A percentile compares a stretch with the other conserved stretches of the same genome.
These are phyloP conservation scores for Microbotryum violaceum DNA, from an alignment of 1,284 basidiomycete species.

Conservation along the genomic window DNA sequence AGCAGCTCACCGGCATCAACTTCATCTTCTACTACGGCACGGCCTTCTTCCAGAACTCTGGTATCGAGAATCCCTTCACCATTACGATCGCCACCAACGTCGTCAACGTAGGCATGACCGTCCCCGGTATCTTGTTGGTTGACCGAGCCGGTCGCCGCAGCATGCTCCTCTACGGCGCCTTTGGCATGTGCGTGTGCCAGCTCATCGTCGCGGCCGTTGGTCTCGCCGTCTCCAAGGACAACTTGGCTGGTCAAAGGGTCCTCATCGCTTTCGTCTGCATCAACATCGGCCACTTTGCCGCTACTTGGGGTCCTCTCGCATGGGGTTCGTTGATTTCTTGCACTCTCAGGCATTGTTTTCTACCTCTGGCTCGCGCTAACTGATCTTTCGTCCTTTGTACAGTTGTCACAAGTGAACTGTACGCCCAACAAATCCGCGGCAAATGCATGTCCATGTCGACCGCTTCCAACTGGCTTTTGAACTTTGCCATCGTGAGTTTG, in stretches of 20 bases:
- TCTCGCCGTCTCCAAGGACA: constrained; percentile 31
- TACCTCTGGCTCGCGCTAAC: neutral
- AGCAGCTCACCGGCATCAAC: constrained; percentile 36
- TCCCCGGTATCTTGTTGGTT: constrained; percentile 33
- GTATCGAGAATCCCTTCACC: constrained; percentile 29
- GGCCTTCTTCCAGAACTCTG: constrained; percentile 33
- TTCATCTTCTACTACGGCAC: constrained; percentile 33
- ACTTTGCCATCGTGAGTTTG: constrained; percentile 38
- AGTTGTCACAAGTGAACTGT: too few relatives aligned
- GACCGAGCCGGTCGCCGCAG: constrained; percentile 33
- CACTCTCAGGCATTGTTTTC: too few relatives aligned
- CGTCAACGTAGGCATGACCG: constrained; percentile 40
- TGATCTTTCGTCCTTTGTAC: constrained; percentile 9
- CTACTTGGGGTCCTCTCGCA: constrained; percentile 35
- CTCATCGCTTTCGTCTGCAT: constrained; percentile 39
- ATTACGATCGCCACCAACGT: constrained; percentile 47
- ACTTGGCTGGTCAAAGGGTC: constrained; percentile 33
- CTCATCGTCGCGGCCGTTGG: constrained; percentile 38
- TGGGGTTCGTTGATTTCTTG: constrained; percentile 25
- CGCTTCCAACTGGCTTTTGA: constrained; percentile 42
- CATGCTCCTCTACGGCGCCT: constrained; percentile 59
- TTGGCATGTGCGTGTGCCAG: constrained; percentile 53
- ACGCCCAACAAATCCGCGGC: constrained; percentile 21
- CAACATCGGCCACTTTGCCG: constrained; percentile 37
- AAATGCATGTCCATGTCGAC: constrained; percentile 37